phyloP scores from a whole-genome alignment of 352 stramenopile species.

The Pythium guiyangense region DNA sequence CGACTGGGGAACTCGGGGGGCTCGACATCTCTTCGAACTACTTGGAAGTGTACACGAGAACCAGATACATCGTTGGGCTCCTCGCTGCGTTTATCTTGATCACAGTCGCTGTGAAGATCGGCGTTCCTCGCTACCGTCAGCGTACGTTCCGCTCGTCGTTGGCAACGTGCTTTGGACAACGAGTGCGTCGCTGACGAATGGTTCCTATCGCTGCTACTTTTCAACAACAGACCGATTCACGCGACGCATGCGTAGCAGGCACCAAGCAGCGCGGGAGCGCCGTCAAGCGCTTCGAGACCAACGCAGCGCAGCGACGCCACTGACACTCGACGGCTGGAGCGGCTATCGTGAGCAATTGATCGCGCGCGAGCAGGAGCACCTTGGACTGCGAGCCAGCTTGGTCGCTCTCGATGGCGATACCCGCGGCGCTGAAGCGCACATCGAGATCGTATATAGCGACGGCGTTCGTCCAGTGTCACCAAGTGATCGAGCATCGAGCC shows the following conservation, averaged over 20 bases:
- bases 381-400: background rate
- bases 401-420: background rate
- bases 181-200: background rate
- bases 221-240: background rate
- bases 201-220: background rate
- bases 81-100: background rate
- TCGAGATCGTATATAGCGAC: background rate
- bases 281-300: constrained; percentile 8
- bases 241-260: background rate
- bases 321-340: constrained; percentile 43
- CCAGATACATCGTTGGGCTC: background rate
- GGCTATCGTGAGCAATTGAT: constrained; percentile 50
- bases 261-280: background rate
- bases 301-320: constrained; percentile 15
- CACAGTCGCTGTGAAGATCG: background rate
- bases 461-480: background rate
- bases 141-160: background rate
- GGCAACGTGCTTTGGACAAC: no score
- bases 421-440: background rate
- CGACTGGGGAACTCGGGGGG: no score
- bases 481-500: background rate
- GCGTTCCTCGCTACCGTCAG: background rate
- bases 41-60: background rate
- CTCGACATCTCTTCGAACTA: no score
- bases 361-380: constrained; percentile 22